Conservation (phyloP, 352 stramenopile species). For the Globisporangium alternatum region DNA sequence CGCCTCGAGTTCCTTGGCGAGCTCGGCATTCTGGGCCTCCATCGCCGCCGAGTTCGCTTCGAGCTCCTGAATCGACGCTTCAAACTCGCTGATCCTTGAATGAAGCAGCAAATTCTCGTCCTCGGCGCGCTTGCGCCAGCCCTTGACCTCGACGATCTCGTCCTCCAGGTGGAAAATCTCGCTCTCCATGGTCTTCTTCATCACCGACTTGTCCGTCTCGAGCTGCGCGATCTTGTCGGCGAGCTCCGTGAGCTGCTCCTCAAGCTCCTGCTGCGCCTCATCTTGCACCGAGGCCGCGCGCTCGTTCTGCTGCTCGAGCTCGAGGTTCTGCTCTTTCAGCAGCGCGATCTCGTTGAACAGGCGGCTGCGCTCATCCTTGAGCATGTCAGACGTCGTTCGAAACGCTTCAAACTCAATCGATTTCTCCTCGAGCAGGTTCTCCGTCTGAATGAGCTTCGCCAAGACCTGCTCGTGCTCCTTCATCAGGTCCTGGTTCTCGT, state of each 20-base stretch:
- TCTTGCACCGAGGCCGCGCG: slow-evolving; percentile 42
- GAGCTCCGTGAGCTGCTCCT: slow-evolving; percentile 55
- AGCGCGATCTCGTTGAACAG: slow-evolving; percentile 53
- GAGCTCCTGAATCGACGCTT: slow-evolving; percentile 30
- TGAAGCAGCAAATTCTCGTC: slow-evolving; percentile 40
- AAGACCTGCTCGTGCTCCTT: slow-evolving; percentile 45
- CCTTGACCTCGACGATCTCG: slow-evolving; percentile 44
- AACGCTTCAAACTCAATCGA: slow-evolving; percentile 60
- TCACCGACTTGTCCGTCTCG: slow-evolving; percentile 36
- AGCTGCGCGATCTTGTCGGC: slow-evolving; percentile 61
- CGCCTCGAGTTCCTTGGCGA: slow-evolving; percentile 25
- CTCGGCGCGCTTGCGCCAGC: slow-evolving; percentile 44
- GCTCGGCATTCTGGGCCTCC: slow-evolving; percentile 34
- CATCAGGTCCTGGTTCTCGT: slow-evolving; percentile 43
- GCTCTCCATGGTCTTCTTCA: slow-evolving; percentile 19
- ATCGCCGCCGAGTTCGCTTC: slow-evolving; percentile 20
- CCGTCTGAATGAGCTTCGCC: slow-evolving; percentile 43
- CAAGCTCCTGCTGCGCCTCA: slow-evolving; percentile 45
- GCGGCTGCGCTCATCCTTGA: slow-evolving; percentile 53
- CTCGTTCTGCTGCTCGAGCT: slow-evolving; percentile 41
- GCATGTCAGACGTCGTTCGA: slow-evolving; percentile 55
- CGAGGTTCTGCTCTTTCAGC: slow-evolving; percentile 48
- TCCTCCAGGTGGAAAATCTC: slow-evolving; percentile 30
- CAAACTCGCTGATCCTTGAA: slow-evolving; percentile 35
- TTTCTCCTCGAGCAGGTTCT: slow-evolving; percentile 59